Evolutionary conservation across 2,329 filamentous ascomycete species (phyloP), one percentile per base, ranked within the genome.

Genomic region (Pleochaeta shiraiana): DNA sequence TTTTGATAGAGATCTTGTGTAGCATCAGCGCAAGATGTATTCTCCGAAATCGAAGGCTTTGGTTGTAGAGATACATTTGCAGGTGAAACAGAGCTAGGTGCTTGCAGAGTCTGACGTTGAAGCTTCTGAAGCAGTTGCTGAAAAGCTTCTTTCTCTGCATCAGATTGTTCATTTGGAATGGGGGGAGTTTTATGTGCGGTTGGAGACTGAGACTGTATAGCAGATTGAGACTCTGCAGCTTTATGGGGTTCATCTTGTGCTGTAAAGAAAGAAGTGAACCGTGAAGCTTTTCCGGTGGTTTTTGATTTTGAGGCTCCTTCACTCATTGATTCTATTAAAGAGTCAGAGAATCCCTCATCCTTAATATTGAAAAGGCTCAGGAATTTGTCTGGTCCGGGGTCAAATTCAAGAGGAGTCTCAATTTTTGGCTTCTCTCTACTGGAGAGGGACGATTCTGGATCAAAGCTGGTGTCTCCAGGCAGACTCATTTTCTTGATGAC

Each of bases 241-340:
- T 77, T 75, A 21, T 73, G 74, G 65, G 79, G 77, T 19, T 83
- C 82, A 47, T 73, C 71, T 67, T 86, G 79, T 9, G 76, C 79
- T 59, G 81, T 76, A 72, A 91, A 89, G 70, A 96, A 87, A 2
- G 86, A 89, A 63, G 90, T 90, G 72, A 96, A 96, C 64, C 90
- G 81, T 14, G 91, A 96, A 4, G 87, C 82, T 71, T 92, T 91
- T 30, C 75, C 76, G 1, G 73, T 71, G 57, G 80, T 73, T 72
- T 87, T 88, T 14, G 79, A 74, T 70, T 80, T 82, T 55, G 73
- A 67, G n/a, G 71, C 67, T 16, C 77, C 75, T 60, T 76, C 77
- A 65, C 78, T 78, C 68, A 76, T 81, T 62, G 67, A 70, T 67
- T 73, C 75, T 45, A 72, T 67, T 34, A 66, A 72, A 59, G 69